These are phyloP conservation scores for Carallia brachiata DNA, from an alignment of 345 rosid genomes.

Conservation along the genomic window DNA sequence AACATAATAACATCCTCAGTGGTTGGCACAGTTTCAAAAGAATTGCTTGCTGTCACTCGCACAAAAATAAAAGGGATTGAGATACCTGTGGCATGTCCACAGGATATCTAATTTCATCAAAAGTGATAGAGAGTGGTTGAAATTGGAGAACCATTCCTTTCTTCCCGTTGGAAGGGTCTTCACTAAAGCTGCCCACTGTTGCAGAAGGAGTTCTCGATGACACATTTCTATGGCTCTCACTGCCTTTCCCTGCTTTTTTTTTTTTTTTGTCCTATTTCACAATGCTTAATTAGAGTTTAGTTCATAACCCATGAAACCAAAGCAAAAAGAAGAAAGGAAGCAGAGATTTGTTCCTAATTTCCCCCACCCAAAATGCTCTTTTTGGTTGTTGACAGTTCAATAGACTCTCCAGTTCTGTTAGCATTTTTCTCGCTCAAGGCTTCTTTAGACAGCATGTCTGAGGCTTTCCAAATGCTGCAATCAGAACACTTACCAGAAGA, in stretches of 20 bases:
- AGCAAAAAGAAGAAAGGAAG: not conserved
- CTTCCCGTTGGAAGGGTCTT: slow-evolving; percentile 28
- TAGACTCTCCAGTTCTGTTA: slow-evolving; percentile 23
- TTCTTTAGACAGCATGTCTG: slow-evolving; percentile 54
- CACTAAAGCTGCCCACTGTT: slow-evolving; percentile 35
- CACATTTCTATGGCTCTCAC: slow-evolving; percentile 19
- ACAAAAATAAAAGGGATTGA: not conserved
- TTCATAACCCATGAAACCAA: not conserved
- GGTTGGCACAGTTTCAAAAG: too few species aligned
- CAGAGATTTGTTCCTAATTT: not conserved
- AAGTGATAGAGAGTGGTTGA: slow-evolving; percentile 53
- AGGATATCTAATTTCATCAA: slow-evolving; percentile 57
- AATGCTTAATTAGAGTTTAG: slow-evolving; percentile 7
- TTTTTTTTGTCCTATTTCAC: not conserved
- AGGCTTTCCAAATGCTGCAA: slow-evolving; percentile 62
- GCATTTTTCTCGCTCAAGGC: slow-evolving; percentile 40
- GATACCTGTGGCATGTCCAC: slow-evolving; percentile 67
- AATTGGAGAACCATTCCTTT: slow-evolving; percentile 72
- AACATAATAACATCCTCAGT: not conserved
- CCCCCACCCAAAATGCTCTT: slow-evolving; percentile 35
- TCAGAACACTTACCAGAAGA: slow-evolving; percentile 13
- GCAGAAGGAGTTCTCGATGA: slow-evolving; percentile 33
- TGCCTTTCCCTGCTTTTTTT: slow-evolving; percentile 34
- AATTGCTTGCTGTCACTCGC: too few species aligned
- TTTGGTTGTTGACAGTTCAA: slow-evolving; percentile 36